Percentiles rank a stretch among this genome's conserved stretches.
These are phyloP conservation scores for Nicotiana noctiflora DNA, from an alignment of 257 asterid species.

Conservation along the genomic window DNA sequence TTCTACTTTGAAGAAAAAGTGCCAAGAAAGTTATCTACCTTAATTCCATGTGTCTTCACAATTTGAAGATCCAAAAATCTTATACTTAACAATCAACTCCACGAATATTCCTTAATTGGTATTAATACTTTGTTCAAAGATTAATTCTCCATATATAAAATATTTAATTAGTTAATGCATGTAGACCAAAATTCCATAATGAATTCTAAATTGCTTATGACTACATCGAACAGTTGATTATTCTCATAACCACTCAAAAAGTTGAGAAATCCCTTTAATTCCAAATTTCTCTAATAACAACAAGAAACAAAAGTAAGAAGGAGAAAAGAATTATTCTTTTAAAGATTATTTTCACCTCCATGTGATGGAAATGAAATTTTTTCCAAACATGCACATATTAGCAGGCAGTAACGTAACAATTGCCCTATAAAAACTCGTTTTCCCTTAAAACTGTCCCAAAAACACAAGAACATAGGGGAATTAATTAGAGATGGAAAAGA, in stretches of 20 bases:
- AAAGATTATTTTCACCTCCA: neutral
- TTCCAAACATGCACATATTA: neutral
- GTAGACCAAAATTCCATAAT: neutral
- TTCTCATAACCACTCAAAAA: neutral
- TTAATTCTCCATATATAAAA: neutral
- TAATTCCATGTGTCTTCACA: neutral
- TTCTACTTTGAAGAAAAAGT: neutral
- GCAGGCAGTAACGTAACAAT: fast-evolving
- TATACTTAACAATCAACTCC: neutral
- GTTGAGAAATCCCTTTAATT: neutral
- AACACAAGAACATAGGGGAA: neutral
- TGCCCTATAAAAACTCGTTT: neutral
- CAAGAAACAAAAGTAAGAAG: neutral
- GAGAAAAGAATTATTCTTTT: neutral
- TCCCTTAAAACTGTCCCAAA: neutral
- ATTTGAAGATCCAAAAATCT: neutral
- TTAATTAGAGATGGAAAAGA: neutral
- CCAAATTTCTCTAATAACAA: neutral
- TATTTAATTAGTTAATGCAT: neutral
- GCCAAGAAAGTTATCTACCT: neutral
- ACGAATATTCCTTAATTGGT: neutral
- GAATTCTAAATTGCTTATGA: neutral
- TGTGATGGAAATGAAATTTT: neutral
- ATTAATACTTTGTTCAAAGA: neutral
- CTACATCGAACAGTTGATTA: neutral